phyloP scores from a whole-genome alignment of 2,329 filamentous ascomycete species.

The Myriosclerotinia duriaeana region DNA sequence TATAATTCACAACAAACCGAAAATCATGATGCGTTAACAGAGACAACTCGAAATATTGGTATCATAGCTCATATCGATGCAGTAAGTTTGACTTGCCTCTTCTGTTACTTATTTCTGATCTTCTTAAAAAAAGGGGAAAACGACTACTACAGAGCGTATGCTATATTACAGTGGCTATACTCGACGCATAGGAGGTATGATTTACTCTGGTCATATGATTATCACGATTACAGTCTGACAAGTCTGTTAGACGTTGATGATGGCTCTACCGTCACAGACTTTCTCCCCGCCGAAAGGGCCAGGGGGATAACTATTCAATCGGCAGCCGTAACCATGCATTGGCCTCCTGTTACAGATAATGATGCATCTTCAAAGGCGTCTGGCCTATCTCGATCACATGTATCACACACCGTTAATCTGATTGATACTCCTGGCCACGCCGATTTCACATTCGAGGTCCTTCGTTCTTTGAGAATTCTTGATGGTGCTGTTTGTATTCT shows the following conservation, averaged over 20 bases:
- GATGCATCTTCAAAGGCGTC: slow-evolving; percentile 33
- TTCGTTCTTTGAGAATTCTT: slow-evolving; percentile 82
- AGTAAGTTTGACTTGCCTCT: slow-evolving; percentile 43
- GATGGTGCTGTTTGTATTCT: slow-evolving; percentile 92
- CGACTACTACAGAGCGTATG: slow-evolving; percentile 98
- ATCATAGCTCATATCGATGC: slow-evolving; percentile 99
- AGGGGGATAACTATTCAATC: slow-evolving; percentile 97
- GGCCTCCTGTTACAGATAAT: slow-evolving; percentile 61
- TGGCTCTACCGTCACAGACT: slow-evolving; percentile 96
- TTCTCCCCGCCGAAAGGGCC: slow-evolving; percentile 86
- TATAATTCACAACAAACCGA: slow-evolving; percentile 29
- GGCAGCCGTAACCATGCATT: slow-evolving; percentile 90
- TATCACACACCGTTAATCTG: slow-evolving; percentile 74
- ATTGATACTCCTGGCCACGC: slow-evolving; percentile 97
- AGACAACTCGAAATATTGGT: slow-evolving; percentile 86
- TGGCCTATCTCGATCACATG: slow-evolving; percentile 50
- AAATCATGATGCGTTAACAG: slow-evolving; percentile 32
- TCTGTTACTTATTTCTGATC: slow-evolving; percentile 21
- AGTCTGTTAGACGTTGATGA: slow-evolving; percentile 74
- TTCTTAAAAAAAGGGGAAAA: slow-evolving; percentile 68
- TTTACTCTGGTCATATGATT: slow-evolving; percentile 12
- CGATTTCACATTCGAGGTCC: slow-evolving; percentile 95
- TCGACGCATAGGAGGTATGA: slow-evolving; percentile 70
- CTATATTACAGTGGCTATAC: slow-evolving; percentile 94
- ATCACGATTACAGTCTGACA: slow-evolving; percentile 10